A percentile compares a stretch with the other conserved stretches of the same genome.
phyloP scores from a whole-genome alignment of 2,329 filamentous ascomycete genomes.

The Lachnellula occidentalis region DNA sequence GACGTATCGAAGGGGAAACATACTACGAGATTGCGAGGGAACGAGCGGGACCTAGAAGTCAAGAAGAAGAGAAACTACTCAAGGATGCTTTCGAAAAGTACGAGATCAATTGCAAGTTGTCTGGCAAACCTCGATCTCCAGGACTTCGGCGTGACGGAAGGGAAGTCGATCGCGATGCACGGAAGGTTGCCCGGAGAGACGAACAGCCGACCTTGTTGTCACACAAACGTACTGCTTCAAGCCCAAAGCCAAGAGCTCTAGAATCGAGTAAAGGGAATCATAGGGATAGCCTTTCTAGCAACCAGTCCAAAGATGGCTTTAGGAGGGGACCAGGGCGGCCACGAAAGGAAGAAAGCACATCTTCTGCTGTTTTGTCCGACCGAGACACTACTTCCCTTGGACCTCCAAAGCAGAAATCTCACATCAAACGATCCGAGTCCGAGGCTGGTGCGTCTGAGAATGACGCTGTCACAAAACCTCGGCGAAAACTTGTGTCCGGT shows the following conservation, averaged over 20 bases:
- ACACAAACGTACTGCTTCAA: slow-evolving; percentile 24
- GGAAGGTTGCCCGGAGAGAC: slow-evolving; percentile 15
- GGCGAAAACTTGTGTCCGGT: slow-evolving; percentile 59
- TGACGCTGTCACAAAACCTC: slow-evolving; percentile 49
- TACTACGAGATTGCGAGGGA: slow-evolving; percentile 85
- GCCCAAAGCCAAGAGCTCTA: slow-evolving; percentile 18
- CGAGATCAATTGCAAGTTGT: slow-evolving; percentile 45
- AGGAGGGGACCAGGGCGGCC: slow-evolving; percentile 46
- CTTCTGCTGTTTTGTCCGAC: slow-evolving; percentile 19
- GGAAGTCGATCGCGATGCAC: slow-evolving; percentile 27
- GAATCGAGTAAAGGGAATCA: slow-evolving; percentile 17
- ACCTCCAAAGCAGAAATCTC: slow-evolving; percentile 42
- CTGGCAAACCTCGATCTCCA: slow-evolving; percentile 46
- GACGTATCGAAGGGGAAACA: slow-evolving; percentile 65
- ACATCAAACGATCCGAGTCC: slow-evolving; percentile 48
- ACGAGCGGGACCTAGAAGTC: slow-evolving; percentile 80
- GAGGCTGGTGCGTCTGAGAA: slow-evolving; percentile 44
- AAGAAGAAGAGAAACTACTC: slow-evolving; percentile 76
- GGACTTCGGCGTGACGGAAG: slow-evolving; percentile 36
- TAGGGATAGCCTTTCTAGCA: slow-evolving; percentile 15
- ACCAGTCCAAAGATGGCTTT: slow-evolving; percentile 19
- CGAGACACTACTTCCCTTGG: slow-evolving; percentile 25
- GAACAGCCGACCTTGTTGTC: slow-evolving; percentile 21
- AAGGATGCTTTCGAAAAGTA: slow-evolving; percentile 69
- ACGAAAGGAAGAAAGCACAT: slow-evolving; percentile 42